Evolutionary conservation across 306 rosid genomes (phyloP), one percentile per base, ranked within the genome.

Genomic region (Castanospermum australe): DNA sequence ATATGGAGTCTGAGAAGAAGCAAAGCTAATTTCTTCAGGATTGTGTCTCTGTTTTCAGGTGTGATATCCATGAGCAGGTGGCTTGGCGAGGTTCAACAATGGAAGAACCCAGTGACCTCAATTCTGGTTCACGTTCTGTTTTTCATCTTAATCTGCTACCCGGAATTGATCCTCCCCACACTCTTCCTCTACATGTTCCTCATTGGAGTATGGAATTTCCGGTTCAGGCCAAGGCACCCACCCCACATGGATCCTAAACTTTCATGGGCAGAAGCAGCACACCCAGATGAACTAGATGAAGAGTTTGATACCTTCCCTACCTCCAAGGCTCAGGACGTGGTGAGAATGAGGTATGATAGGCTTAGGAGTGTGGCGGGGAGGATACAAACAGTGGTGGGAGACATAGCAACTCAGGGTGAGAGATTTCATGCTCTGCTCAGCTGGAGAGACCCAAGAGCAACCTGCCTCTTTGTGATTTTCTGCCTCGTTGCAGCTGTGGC

Each of bases 401-500:
- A 88, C 56, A 84, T 88, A 2, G 92, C 92, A 6, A 88, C 90
- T 2, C 92, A 88, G 60, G 92, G 92, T 25, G 92, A 88, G 65
- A 88, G 90, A 25, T 84, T 86, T 33, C 86, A 77, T 17, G 75
- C 88, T 4, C 78, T 88, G 69, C 85, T 88, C 6, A 79, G 92
- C 42, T 88, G 92, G 92, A 84, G 92, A 75, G 92, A 88, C 67
- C 88, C 90, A 2, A 88, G 92, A 74, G 92, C 92, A 67, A 88
- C 88, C 11, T 76, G 87, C 59, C 64, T 86, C 25, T 88, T 77
- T 56, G 39, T 86, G 4, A 33, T 86, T 62, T 79, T 86, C 79
- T 84, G 92, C 77, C 82, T 88, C 2, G 18, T 79, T 42, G 77
- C 67, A 12, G 90, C 92, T 5, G 82, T 88, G 35, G 82, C 72